Evolutionary conservation across 306 rosid species (phyloP).

Genomic region (Adenanthera pavonina): DNA sequence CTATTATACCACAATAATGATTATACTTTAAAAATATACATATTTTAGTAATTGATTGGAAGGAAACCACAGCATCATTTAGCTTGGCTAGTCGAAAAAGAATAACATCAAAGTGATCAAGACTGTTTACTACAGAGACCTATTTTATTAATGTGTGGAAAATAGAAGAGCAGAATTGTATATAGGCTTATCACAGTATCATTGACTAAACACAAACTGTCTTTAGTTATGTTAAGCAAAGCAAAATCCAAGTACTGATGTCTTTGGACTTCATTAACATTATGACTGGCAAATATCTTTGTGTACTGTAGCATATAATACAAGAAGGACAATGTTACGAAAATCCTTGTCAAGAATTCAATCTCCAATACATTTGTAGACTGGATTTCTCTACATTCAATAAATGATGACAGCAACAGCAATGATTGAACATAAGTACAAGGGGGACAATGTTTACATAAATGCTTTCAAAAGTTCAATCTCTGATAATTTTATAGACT

Average conservation of each 20-base stretch:
- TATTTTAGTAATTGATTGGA: constrained; percentile 19
- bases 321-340: not conserved
- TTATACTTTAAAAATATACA: constrained; percentile 16
- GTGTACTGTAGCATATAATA: not conserved
- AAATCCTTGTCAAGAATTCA: not conserved
- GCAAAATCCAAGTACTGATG: not conserved
- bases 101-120: not conserved
- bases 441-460: not conserved
- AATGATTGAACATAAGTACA: constrained; percentile 4
- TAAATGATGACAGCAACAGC: constrained; percentile 8
- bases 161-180: not conserved
- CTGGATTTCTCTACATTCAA: constrained; percentile 32
- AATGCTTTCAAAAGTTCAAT: constrained; percentile 21
- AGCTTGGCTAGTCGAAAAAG: constrained; percentile 7
- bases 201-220: not conserved
- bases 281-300: not conserved
- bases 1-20: constrained; percentile 20
- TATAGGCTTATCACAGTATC: not conserved
- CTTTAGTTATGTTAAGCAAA: not conserved
- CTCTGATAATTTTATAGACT: constrained; percentile 24
- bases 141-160: not conserved
- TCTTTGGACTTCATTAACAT: not conserved
- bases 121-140: not conserved
- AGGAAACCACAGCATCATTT: constrained; percentile 34
- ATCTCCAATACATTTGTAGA: constrained; percentile 27